Base-by-base conservation (phyloP, 441 rosid genomes). In the Aquilaria agallochum region DNA sequence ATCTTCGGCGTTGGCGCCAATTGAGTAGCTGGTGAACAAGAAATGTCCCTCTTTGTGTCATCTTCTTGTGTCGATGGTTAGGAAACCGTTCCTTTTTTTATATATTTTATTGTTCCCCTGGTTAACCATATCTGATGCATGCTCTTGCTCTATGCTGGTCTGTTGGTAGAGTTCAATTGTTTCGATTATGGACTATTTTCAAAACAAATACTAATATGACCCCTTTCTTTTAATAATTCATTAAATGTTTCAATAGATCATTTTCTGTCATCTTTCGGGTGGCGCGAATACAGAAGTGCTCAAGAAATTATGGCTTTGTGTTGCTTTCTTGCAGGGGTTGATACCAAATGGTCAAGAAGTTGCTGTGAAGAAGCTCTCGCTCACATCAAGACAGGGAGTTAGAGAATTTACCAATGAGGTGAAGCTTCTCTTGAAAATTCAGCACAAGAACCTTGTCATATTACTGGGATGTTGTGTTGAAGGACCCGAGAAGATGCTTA, bases 401-500 rank as follows among this genome's bases (percentile, higher is more conserved):
- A 77, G 67, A 75, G 94, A 92, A 70, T 92, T 92, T 71, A 77
- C 73, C 1, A 92, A 92, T 65, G 98, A 92, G 81, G 96, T 90
- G 76, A 92, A 88, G 70, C 77, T 92, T 32, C 74, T 92, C 51
- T 58, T 88, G 63, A 77, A 78, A 59, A 74, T 79, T 58, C 98
- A 90, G 75, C 96, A 92, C 73, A 88, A 80, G 83, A 86, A 92
- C 72, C 72, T 92, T 71, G 98, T 92, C 59, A 78, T 78, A 32
- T 72, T 92, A 79, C 58, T 86, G 12, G 98, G 98, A 2, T 92
- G 96, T 61, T 92, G 96, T 64, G 76, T 74, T 12, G 86, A 86
- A 59, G 96, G 90, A 63, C 83, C 85, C 0, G 94, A 92, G 71
- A 92, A 88, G 86, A 92, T 92, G 85, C 88, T 92, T 71, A 94